Evolutionary conservation across 2,329 filamentous ascomycete genomes (phyloP), one percentile per base, ranked within the genome.

Genomic region (Fusarium paranaense): DNA sequence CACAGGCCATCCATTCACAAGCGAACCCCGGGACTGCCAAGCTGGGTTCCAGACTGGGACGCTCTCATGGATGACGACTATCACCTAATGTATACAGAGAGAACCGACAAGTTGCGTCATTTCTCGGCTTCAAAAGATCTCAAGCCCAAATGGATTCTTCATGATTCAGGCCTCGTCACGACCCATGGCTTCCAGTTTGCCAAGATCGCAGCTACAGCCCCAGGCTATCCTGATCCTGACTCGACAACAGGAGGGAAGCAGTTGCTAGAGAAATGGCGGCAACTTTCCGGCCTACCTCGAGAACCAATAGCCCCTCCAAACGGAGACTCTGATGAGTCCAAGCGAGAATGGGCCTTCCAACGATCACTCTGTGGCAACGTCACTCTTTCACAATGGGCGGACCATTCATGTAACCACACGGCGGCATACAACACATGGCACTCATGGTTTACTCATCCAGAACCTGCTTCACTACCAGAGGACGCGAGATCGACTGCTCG

Each of bases 331-430:
- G 54, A 30, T 32, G 71, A 71, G 52, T 42, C 67, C 18, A 22
- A 40, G 25, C 25, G 56, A 40, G 62, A 35, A 33, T 37, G 59
- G 70, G 37, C 42, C 20, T 62, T 64, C 42, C 62, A 56, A 13
- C 47, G n/a, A 22, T 38, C 38, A 60, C 58, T 59, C 25, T 64
- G 73, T 67, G 71, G 63, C 45, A 60, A 70, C 50, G 67, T 69
- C 63, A 70, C 61, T 66, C 70, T 70, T 60, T 52, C 54, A 58
- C 66, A 50, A 59, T 73, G 70, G 70, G 57, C 50, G 37, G 70
- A 69, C 35, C 70, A 38, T 42, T 45, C 54, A 45, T 73, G 70
- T 58, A 11, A 30, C 16, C 47, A 57, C 25, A 11, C n/a, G 0
- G 18, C 22, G 0, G 67, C 25, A 7, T 63, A 71, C 11, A 33